Evolutionary conservation across 106 monocot genomes (phyloP).

Genomic region (Platanthera zijinensis): DNA sequence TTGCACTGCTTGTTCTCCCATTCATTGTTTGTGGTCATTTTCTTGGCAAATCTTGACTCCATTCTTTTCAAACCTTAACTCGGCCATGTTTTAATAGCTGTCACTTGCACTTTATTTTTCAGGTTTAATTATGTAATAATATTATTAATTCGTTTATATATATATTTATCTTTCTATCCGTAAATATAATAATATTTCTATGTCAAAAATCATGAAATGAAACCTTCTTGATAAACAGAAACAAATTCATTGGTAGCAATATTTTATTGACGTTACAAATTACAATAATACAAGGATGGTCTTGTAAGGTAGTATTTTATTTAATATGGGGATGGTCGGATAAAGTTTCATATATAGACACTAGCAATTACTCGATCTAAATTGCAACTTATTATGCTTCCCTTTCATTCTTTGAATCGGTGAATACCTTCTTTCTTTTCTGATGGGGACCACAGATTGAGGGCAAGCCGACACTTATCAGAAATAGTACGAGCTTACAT

Average conservation of each 20-base stretch:
- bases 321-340: too few species aligned
- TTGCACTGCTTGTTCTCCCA: too few species aligned
- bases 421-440: background rate
- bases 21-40: too few species aligned
- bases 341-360: background rate
- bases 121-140: background rate
- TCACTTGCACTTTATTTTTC: background rate
- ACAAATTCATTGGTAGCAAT: too few species aligned
- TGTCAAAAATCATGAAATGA: background rate
- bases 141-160: background rate
- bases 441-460: too few species aligned
- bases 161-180: background rate
- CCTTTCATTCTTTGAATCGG: background rate
- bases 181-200: background rate
- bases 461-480: too few species aligned
- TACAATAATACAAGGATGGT: background rate
- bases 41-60: too few species aligned
- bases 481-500: too few species aligned
- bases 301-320: too few species aligned
- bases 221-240: background rate
- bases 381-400: background rate
- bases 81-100: background rate
- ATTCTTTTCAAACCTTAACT: background rate
- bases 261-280: too few species aligned
- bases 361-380: background rate